Conservation (phyloP, 352 stramenopile genomes). For the Phytopythium cucurbitacearum region DNA sequence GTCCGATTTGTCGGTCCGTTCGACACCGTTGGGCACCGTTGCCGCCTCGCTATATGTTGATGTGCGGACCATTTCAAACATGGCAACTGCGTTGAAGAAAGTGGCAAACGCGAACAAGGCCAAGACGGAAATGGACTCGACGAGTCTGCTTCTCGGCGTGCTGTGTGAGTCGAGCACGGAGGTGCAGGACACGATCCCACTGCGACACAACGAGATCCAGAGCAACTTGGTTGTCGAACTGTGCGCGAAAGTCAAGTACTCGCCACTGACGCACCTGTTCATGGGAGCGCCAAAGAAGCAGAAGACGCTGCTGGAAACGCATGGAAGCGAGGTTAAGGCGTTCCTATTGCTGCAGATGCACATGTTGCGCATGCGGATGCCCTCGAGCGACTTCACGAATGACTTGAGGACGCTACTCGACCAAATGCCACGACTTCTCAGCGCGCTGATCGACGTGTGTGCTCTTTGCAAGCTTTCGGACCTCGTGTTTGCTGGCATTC, state of each 20-base stretch:
- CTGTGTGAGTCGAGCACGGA: conserved; percentile 83
- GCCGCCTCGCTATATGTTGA: conserved; percentile 96
- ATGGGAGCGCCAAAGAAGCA: conserved; percentile 39
- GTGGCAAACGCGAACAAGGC: conserved; percentile 1
- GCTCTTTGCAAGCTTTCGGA: conserved; percentile 46
- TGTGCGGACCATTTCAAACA: conserved; percentile 81
- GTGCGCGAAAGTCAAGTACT: conserved; percentile 53
- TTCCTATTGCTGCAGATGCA: conserved; percentile 94
- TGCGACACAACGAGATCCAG: conserved; percentile 98
- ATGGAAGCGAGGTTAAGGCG: conserved; percentile 81
- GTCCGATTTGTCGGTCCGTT: conserved; percentile 19
- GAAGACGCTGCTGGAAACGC: conserved; percentile 56
- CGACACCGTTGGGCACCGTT: conserved; percentile 90
- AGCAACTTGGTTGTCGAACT: conserved; percentile 52
- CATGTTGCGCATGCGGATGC: conserved; percentile 88
- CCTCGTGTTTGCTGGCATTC: conserved; percentile 50
- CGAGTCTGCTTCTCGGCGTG: conserved; percentile 35
- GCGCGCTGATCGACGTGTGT: conserved; percentile 90
- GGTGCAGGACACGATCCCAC: conserved; percentile 92
- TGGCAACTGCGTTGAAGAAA: conserved; percentile 43
- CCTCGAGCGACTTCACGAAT: conserved; percentile 98
- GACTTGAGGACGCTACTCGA: conserved; percentile 96
- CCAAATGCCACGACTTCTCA: conserved; percentile 93
- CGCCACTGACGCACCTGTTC: conserved; percentile 56
- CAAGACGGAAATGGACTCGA: conserved; percentile 12